Evolutionary conservation across 768 basidiomycete genomes (phyloP), one percentile per base, ranked within the genome.

Genomic region (Termitomyces bulborhizus): DNA sequence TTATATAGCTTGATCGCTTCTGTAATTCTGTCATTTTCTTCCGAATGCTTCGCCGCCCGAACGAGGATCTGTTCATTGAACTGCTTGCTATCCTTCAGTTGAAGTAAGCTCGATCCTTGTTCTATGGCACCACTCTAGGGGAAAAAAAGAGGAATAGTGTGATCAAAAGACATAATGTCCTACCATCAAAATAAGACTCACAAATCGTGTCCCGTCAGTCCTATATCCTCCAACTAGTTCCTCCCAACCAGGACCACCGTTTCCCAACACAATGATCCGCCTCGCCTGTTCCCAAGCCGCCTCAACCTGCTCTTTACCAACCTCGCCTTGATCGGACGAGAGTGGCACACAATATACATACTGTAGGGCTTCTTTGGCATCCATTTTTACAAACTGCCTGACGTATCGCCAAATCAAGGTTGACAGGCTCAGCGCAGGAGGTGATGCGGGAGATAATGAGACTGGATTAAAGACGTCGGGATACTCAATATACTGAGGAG

Each of bases 1-100:
- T 98, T 95, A 73, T 93, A 98, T 43, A 99, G 75, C 66, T 94
- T 93, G 73, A 98, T 93, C 3, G 94, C 93, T 67, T 98, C 93
- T 1, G 86, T 79, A 39, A 90, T 78, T 32, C 90, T 87, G 63
- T 92, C 86, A 63, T 93, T 93, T 52, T 88, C 81, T 64, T 92
- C 85, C 1, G 89, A 88, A 59, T 90, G 79, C 31, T 79, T 79
- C 0, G 96, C 96, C 0, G 95, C 92, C 6, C 83, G 82, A 57
- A 87, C 73, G 48, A 98, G 86, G 54, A 99, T 90, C 24, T 88
- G 77, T 26, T 85, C 84, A 56, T 93, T 85, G 73, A 88, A 94
- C 47, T 87, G 80, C 27, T 79, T 73, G 49, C 72, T 72, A 60
- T 85, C 81, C 50, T 78, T 69, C 8, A 98, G 78, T 27, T 85